These are phyloP conservation scores for Aspergillus caelatus DNA, from an alignment of 2,329 filamentous ascomycete species.

Conservation along the genomic window DNA sequence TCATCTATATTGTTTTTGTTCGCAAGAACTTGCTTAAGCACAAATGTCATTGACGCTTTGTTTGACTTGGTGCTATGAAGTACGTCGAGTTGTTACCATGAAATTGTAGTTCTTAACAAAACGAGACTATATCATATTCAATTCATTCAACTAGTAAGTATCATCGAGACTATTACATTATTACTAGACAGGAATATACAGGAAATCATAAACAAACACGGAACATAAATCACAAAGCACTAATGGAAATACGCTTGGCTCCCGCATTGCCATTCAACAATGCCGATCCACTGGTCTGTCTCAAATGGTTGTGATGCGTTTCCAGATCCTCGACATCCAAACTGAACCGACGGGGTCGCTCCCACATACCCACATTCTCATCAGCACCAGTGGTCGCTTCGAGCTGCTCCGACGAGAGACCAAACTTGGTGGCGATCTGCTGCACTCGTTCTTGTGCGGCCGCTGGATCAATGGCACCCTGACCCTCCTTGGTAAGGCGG, in stretches of 20 bases:
- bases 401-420: conserved; percentile 26
- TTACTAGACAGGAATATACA: not conserved
- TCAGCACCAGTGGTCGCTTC: conserved; percentile 23
- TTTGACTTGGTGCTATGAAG: not conserved
- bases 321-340: conserved; percentile 34
- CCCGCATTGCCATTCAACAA: conserved; percentile 30
- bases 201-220: not conserved
- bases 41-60: not conserved
- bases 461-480: conserved; percentile 18
- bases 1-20: too few species aligned
- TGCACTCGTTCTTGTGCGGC: conserved; percentile 30
- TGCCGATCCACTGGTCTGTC: conserved; percentile 32
- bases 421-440: conserved; percentile 33
- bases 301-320: conserved; percentile 34
- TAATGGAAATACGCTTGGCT: conserved; percentile 26
- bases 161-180: not conserved
- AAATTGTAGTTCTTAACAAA: not conserved
- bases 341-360: conserved; percentile 36
- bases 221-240: conserved; percentile 19
- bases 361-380: conserved; percentile 35
- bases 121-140: not conserved
- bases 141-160: not conserved
- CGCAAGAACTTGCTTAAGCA: not conserved
- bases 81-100: not conserved
- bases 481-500: conserved; percentile 25